phyloP scores from a whole-genome alignment of 2,329 filamentous ascomycete genomes.

The Erysiphe pulchra region DNA sequence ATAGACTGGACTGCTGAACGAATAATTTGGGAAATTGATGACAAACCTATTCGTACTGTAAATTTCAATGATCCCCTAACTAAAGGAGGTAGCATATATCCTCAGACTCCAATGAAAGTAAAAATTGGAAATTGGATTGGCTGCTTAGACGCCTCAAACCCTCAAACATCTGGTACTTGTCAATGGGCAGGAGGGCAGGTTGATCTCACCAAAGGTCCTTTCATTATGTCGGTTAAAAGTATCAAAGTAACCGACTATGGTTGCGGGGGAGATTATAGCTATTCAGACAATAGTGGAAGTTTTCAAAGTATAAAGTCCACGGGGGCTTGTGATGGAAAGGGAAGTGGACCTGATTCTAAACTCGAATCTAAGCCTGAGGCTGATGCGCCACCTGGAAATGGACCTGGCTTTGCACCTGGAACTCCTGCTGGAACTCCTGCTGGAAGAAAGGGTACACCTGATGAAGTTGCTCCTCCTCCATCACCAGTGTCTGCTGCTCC shows the following conservation, averaged over 20 bases:
- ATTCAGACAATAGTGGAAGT: slow-evolving; percentile 20
- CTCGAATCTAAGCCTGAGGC: neutral
- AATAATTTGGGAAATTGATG: slow-evolving; percentile 34
- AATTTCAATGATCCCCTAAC: slow-evolving; percentile 20
- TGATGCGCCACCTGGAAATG: neutral
- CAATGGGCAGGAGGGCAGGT: slow-evolving; percentile 38
- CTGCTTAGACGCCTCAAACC: slow-evolving; percentile 15
- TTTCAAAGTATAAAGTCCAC: slow-evolving; percentile 21
- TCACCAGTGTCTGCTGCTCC: slow-evolving; percentile 2
- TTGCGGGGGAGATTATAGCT: slow-evolving; percentile 23
- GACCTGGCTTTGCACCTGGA: neutral
- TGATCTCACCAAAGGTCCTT: slow-evolving; percentile 20
- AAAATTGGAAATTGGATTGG: slow-evolving; percentile 32
- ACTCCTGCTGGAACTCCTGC: neutral
- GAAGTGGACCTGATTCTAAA: neutral
- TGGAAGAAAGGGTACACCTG: neutral
- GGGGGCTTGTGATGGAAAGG: slow-evolving; percentile 6
- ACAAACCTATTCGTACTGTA: slow-evolving; percentile 20
- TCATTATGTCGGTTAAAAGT: slow-evolving; percentile 23
- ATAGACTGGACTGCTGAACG: slow-evolving; percentile 37
- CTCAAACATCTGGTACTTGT: slow-evolving; percentile 28
- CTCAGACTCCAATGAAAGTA: slow-evolving; percentile 43
- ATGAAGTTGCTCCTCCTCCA: neutral
- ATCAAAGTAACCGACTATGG: slow-evolving; percentile 24
- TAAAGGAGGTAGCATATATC: slow-evolving; percentile 28